These are phyloP conservation scores for Cystobasidiopsis lactophilus DNA, from an alignment of 768 basidiomycete species.

Conservation along the genomic window DNA sequence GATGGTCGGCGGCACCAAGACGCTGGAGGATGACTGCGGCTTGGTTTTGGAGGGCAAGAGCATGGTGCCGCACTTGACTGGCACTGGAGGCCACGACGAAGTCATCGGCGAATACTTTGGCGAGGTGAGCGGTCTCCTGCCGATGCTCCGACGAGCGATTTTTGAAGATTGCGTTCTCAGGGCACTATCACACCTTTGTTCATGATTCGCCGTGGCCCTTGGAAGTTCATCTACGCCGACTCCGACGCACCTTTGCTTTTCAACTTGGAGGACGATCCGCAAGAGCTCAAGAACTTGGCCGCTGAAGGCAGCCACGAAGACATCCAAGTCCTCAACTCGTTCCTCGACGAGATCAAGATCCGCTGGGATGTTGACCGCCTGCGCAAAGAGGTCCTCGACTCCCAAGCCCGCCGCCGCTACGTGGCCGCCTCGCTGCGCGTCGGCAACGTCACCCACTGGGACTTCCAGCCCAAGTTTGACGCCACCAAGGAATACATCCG, in stretches of 20 bases:
- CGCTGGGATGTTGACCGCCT: background rate
- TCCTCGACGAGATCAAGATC: background rate
- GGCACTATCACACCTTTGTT: background rate
- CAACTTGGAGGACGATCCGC: background rate
- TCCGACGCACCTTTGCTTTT: background rate
- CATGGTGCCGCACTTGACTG: background rate
- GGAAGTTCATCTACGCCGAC: background rate
- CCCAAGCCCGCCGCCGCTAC: background rate
- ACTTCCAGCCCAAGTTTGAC: background rate
- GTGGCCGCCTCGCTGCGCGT: background rate
- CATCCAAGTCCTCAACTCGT: background rate
- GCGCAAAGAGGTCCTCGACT: background rate
- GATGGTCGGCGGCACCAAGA: background rate
- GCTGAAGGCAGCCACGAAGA: background rate
- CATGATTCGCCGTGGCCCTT: background rate
- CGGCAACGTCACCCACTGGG: background rate
- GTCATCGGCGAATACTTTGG: conserved; percentile 3
- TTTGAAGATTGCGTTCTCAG: background rate
- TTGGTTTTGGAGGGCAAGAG: background rate
- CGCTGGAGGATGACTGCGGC: background rate
- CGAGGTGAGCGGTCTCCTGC: no score
- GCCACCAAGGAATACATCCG: background rate
- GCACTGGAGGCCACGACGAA: background rate
- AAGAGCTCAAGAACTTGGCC: background rate
- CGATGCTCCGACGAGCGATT: background rate